phyloP scores from a whole-genome alignment of 768 basidiomycete genomes.

The Termitomyces bulborhizus region DNA sequence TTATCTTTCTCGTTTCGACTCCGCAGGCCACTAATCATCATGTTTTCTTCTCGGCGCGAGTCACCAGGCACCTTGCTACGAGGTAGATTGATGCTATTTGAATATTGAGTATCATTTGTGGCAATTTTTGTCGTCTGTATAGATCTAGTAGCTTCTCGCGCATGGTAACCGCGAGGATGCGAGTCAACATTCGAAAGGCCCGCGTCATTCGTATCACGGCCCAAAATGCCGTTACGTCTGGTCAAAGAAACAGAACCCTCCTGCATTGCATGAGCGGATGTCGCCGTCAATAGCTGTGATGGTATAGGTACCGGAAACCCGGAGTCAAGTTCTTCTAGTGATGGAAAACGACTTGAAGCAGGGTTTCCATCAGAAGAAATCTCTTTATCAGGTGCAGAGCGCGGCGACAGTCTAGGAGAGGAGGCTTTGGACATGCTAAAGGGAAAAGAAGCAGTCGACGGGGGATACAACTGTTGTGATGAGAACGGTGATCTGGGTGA shows the following conservation, averaged over 20 bases:
- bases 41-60: conserved; percentile 1
- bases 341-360: conserved; percentile 77
- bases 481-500: conserved; percentile 25
- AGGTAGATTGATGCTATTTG: neutral
- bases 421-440: conserved; percentile 21
- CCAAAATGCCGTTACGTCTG: conserved; percentile 6
- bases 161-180: conserved; percentile 16
- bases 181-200: conserved; percentile 18
- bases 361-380: conserved; percentile 33
- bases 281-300: conserved; percentile 3
- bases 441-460: conserved; percentile 25
- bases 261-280: conserved; percentile 7
- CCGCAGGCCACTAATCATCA: neutral
- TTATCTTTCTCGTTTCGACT: neutral
- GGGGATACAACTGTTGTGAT: conserved; percentile 21
- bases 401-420: conserved; percentile 21
- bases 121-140: conserved; percentile 50
- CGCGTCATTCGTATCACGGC: neutral
- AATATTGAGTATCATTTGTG: conserved; percentile 34
- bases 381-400: conserved; percentile 22
- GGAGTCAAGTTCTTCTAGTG: conserved; percentile 78
- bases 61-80: neutral
- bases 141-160: conserved; percentile 40
- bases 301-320: conserved; percentile 28
- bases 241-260: conserved; percentile 4